Conservation (phyloP, 202 grass and related monocot genomes). For the Musa balbisiana region DNA sequence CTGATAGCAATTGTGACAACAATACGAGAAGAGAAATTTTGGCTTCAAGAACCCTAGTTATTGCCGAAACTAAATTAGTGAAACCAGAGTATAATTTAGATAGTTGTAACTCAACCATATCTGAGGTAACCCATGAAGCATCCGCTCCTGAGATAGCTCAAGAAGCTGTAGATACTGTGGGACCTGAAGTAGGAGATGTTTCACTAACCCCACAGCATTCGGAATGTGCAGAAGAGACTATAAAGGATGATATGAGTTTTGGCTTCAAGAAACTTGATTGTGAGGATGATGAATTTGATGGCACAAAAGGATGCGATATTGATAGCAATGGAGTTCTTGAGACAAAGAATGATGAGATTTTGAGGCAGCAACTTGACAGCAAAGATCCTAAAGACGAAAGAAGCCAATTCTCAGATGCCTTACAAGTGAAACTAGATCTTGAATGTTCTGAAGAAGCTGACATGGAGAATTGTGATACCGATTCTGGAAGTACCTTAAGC, state of each 20-base stretch:
- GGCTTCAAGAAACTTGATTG: background rate
- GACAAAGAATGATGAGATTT: background rate
- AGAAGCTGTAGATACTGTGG: background rate
- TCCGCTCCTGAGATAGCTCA: background rate
- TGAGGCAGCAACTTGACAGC: background rate
- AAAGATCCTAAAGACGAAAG: background rate
- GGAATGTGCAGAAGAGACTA: background rate
- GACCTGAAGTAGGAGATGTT: background rate
- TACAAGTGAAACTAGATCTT: background rate
- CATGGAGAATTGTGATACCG: background rate
- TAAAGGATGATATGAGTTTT: background rate
- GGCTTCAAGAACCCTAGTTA: background rate
- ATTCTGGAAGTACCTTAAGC: background rate
- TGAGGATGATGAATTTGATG: background rate
- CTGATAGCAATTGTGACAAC: background rate
- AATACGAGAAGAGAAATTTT: background rate
- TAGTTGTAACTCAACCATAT: background rate
- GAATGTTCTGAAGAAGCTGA: background rate
- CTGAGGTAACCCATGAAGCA: background rate
- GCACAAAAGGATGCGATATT: background rate
- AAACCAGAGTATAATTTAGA: background rate
- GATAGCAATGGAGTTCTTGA: background rate
- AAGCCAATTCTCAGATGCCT: background rate
- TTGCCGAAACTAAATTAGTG: background rate
- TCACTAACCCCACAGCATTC: background rate